phyloP scores from a whole-genome alignment of 2,329 filamentous ascomycete species.

The Ophiostoma novo-ulmi region DNA sequence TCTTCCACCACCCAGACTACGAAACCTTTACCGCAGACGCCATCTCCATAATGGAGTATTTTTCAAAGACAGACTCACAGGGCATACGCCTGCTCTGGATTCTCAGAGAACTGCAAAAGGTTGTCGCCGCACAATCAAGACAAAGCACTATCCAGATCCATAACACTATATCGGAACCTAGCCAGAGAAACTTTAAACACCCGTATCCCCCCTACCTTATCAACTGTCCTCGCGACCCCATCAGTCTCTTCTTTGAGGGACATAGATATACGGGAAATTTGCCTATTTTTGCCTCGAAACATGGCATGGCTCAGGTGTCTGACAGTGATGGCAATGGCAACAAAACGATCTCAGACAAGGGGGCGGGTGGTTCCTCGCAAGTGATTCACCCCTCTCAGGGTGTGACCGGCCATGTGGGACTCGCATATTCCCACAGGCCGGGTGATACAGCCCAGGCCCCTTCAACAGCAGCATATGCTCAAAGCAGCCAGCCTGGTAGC shows the following conservation, averaged over 20 bases:
- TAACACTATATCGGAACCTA: neutral
- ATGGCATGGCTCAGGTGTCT: neutral
- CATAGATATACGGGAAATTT: neutral
- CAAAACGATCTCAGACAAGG: neutral
- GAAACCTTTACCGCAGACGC: constrained; percentile 39
- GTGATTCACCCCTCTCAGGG: neutral
- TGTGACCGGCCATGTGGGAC: neutral
- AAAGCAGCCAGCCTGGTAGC: neutral
- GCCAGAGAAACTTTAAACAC: constrained; percentile 24
- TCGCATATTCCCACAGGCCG: neutral
- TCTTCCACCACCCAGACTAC: constrained; percentile 44
- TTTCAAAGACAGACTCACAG: constrained; percentile 45
- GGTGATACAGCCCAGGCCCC: neutral
- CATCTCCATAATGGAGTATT: constrained; percentile 47
- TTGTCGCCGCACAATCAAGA: constrained; percentile 33
- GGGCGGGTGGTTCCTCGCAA: neutral
- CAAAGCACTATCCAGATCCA: constrained; percentile 9
- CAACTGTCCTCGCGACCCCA: constrained; percentile 24
- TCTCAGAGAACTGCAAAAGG: constrained; percentile 44
- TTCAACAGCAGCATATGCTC: neutral
- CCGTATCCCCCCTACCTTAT: constrained; percentile 26
- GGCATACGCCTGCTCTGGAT: constrained; percentile 48
- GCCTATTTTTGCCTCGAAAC: neutral
- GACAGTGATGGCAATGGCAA: neutral
- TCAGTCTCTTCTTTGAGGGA: constrained; percentile 22